Base-by-base conservation (phyloP, 495 filamentous ascomycete genomes). In the Terfezia claveryi region DNA sequence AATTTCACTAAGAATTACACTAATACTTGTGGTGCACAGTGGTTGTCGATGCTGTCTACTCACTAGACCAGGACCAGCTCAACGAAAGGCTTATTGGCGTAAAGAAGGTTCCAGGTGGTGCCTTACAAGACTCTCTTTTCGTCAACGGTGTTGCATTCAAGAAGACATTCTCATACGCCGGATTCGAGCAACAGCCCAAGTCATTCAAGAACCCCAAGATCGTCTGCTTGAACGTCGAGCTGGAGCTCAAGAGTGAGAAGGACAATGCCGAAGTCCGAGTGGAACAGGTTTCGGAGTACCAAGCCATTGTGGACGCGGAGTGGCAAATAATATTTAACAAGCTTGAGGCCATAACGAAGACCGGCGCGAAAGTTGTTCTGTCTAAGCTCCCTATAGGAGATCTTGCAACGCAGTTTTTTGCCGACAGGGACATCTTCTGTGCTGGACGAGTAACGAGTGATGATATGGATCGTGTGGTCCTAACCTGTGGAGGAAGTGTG, bases 321-420 rank as follows among this genome's bases (percentile, higher is more conserved):
- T 98, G 91, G 91, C 85, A 94, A 71, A 98, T 98, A 66, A 98
- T 98, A 68, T 94, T 79, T 79, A 87, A 95, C 75, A 98, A 98
- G 76, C 80, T 96, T 62, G 89, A 98, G 70, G 87, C 88, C 32
- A 70, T 89, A 52, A 76, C 86, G 76, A 81, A 87, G 66, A 94
- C 89, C 5, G 91, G 89, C 50, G 91, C 91, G 44, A 92, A 93
- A 74, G 87, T 98, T 57, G 86, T 98, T 27, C 78, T 98, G 51
- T 93, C 85, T 67, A 98, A 96, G 72, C 74, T 96, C 62, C 91
- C 91, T 49, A 95, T 98, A 65, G 91, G 91, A 68, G 91, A 98
- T 72, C 72, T 98, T 61, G 91, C 91, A 55, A 98, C 91, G 37
- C 91, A 98, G 75, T 92, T 83, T 72, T 98, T 98, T 64, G 91